These are phyloP conservation scores for Amauroascus niger DNA, from an alignment of 2,329 filamentous ascomycete genomes.

Conservation along the genomic window DNA sequence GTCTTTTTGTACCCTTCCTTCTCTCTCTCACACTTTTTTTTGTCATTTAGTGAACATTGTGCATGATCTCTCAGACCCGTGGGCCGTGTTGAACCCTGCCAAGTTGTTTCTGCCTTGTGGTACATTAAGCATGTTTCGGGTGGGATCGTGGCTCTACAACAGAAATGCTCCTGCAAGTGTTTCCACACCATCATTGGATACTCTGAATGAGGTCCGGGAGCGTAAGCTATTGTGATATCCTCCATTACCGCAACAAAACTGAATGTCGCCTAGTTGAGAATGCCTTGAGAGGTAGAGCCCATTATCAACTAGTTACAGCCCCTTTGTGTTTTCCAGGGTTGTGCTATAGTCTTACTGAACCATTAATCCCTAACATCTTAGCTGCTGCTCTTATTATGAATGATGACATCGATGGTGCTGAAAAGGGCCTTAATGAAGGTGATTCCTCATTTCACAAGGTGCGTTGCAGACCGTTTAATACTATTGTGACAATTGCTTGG, in stretches of 20 bases:
- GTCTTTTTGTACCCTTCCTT: too few species aligned
- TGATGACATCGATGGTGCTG: constrained; percentile 79
- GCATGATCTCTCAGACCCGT: background rate
- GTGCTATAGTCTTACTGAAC: background rate
- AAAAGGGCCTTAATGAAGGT: constrained; percentile 59
- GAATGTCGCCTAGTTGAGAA: constrained; percentile 28
- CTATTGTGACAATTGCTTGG: background rate
- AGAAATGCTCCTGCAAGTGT: constrained; percentile 33
- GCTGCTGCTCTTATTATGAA: constrained; percentile 70
- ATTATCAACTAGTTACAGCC: too few species aligned
- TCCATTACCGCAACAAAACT: background rate
- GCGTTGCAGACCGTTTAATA: constrained; percentile 16
- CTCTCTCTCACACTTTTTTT: too few species aligned
- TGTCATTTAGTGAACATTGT: too few species aligned
- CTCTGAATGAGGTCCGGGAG: constrained; percentile 48
- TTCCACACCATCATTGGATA: constrained; percentile 48
- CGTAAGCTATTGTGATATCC: constrained; percentile 25
- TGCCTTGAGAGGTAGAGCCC: constrained; percentile 38
- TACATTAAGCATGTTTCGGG: constrained; percentile 28
- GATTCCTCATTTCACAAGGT: constrained; percentile 79
- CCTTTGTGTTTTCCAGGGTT: too few species aligned
- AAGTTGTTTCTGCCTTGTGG: background rate
- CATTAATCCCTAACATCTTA: constrained; percentile 14
- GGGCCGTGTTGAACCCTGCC: too few species aligned
- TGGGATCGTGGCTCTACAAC: constrained; percentile 39